Evolutionary conservation across 106 monocot genomes (phyloP), one percentile per base, ranked within the genome.

Genomic region (Allium sativum): DNA sequence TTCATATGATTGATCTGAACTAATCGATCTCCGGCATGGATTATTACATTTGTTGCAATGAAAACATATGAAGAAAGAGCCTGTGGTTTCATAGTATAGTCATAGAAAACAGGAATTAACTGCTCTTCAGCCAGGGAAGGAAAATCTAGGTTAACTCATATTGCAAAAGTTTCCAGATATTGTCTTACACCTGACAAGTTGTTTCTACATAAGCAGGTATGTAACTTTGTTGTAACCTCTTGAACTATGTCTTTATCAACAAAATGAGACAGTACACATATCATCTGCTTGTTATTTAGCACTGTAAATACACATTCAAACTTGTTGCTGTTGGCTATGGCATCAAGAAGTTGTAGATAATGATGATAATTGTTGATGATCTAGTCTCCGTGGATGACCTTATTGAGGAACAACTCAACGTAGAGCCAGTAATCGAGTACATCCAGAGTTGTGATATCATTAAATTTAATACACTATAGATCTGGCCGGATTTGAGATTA

Each of bases 371-470:
- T 56, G 82, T 91, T 0, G 91, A 91, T 74, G 91, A 91, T 21
- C 74, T 96, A 56, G 91, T 96, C 12, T 95, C 95, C 12, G 86
- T 90, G 54, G 95, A 95, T 65, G 63, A 1, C 64, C 74, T 95
- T 9, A 79, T 95, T 7, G 95, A 95, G 72, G 95, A 95, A 0
- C 18, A 62, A 16, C 81, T 95, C 57, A 77, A 70, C n/a, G 74
- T 22, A 19, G 90, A 84, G 69, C 95, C 95, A 48, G 73, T 66
- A 47, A 96, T 82, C 54, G 90, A 96, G 75, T 76, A 79, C 53
- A 77, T 96, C 55, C 95, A 96, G 77, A 96, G 95, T 72, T 96
- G 95, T 65, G 95, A 96, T 60, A 96, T 96, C 62, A 85, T 86
- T 0, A 90, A 89, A 3, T 95, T 95, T 64, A 95, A 95, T 80